Base-by-base conservation (phyloP, 805 yeast species). In the Metschnikowia picachoensis region DNA sequence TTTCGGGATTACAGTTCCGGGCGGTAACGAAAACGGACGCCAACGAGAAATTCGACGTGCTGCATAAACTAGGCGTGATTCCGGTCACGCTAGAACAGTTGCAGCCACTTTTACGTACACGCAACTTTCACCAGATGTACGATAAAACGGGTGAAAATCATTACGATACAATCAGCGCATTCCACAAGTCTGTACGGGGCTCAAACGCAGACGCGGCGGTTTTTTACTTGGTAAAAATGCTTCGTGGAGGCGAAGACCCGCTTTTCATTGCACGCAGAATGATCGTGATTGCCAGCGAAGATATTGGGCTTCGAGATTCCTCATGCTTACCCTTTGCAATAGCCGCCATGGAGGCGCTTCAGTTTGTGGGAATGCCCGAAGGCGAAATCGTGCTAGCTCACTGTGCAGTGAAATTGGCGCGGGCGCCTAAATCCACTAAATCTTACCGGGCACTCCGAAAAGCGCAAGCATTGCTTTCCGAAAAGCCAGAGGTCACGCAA, bases 241-340 rank as follows among this genome's bases (percentile, higher is more conserved):
- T 94, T 1, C 77, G 80, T 52, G 95, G 96, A 2, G 99, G 99
- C 0, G 99, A 95, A 61, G 95, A 87, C 59, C 97, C 97, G 0
- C 65, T 89, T 20, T 94, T 85, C 57, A 82, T 94, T 11, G 90
- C 94, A 0, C 73, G 99, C 36, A 70, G 99, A 53, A 86, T 94
- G 95, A 83, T 94, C 4, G 74, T 97, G 4, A 94, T 94, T 16
- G 98, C 99, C 0, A 84, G 94, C 59, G 99, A 94, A 61, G 99
- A 94, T 62, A 72, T 94, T 27, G 99, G 99, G 0, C 67, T 87
- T 2, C 72, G 86, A 3, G 98, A 94, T 62, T 88, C 89, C 42
- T 65, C 85, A 1, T 81, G 95, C 55, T 66, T 94, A 36, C 96
- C 97, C 2, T 84, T 94, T 67, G 94, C 96, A 1, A 75, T 86